Evolutionary conservation across 176 grass and related monocot genomes (phyloP).

Genomic region (Avena insularis): DNA sequence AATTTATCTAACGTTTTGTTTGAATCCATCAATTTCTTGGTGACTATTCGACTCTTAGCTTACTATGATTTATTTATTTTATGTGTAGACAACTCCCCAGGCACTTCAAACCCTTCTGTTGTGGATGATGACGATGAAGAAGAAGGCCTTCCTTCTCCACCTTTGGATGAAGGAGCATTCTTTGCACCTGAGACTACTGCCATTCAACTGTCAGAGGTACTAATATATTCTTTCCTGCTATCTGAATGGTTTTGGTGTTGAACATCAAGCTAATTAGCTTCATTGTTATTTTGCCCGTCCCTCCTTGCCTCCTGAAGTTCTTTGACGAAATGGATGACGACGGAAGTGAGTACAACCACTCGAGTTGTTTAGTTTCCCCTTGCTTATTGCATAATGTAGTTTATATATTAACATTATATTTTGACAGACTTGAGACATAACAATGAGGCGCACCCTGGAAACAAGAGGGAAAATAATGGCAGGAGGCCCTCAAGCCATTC

Average conservation of each 20-base stretch:
- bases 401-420: conserved; percentile 27
- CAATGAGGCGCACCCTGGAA: conserved; percentile 33
- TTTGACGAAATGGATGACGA: conserved; percentile 98
- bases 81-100: conserved; percentile 53
- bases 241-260: conserved; percentile 32
- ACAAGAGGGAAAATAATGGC: conserved; percentile 47
- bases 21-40: conserved; percentile 8
- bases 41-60: conserved; percentile 34
- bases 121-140: conserved; percentile 74
- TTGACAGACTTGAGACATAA: conserved; percentile 74
- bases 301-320: conserved; percentile 54
- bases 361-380: neutral
- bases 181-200: conserved; percentile 65
- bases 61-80: neutral
- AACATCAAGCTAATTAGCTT: conserved; percentile 36
- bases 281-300: conserved; percentile 8
- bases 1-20: neutral
- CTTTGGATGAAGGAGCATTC: conserved; percentile 77
- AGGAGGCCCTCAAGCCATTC: conserved; percentile 42
- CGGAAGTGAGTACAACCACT: conserved; percentile 80
- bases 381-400: neutral
- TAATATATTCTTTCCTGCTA: conserved; percentile 25
- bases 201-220: conserved; percentile 81
- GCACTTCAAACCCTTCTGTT: conserved; percentile 54
- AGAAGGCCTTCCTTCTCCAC: conserved; percentile 88